Evolutionary conservation across 2,329 filamentous ascomycete species (phyloP).

Genomic region (Clarireedia homoeocarpa): DNA sequence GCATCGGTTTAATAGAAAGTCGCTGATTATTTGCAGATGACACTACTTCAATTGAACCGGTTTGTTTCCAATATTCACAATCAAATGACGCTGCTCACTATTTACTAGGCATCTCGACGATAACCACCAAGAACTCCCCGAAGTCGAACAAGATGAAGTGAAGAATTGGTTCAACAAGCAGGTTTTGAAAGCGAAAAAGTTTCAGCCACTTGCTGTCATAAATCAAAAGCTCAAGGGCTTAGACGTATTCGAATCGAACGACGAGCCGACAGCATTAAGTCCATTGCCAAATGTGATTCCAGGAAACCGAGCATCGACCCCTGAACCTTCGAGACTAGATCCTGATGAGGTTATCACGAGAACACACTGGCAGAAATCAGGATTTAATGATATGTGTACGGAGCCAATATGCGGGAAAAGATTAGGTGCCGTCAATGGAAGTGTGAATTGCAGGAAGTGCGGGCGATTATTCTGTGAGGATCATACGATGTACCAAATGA

Average conservation of each 20-base stretch:
- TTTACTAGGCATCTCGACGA: constrained; percentile 60
- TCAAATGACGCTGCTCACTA: constrained; percentile 24
- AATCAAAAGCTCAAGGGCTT: constrained; percentile 70
- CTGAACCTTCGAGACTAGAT: constrained; percentile 40
- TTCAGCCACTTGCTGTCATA: constrained; percentile 64
- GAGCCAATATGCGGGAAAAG: constrained; percentile 80
- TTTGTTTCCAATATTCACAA: constrained; percentile 28
- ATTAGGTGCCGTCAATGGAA: constrained; percentile 71
- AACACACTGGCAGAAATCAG: constrained; percentile 78
- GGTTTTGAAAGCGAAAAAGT: constrained; percentile 67
- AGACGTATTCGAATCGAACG: constrained; percentile 70
- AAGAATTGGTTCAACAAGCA: constrained; percentile 73
- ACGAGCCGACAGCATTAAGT: constrained; percentile 37
- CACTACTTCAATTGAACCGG: constrained; percentile 84
- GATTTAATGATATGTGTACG: constrained; percentile 70
- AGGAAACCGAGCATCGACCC: constrained; percentile 29
- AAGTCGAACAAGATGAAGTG: constrained; percentile 66
- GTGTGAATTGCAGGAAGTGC: constrained; percentile 88
- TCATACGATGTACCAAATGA: constrained; percentile 99
- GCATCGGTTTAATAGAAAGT: not conserved
- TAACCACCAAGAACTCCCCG: constrained; percentile 63
- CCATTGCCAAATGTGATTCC: constrained; percentile 29
- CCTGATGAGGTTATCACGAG: constrained; percentile 86
- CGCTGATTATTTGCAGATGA: constrained; percentile 53
- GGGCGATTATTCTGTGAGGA: constrained; percentile 92